Evolutionary conservation across 2,329 filamentous ascomycete genomes (phyloP).

Genomic region (Rugonectria rugulosa): DNA sequence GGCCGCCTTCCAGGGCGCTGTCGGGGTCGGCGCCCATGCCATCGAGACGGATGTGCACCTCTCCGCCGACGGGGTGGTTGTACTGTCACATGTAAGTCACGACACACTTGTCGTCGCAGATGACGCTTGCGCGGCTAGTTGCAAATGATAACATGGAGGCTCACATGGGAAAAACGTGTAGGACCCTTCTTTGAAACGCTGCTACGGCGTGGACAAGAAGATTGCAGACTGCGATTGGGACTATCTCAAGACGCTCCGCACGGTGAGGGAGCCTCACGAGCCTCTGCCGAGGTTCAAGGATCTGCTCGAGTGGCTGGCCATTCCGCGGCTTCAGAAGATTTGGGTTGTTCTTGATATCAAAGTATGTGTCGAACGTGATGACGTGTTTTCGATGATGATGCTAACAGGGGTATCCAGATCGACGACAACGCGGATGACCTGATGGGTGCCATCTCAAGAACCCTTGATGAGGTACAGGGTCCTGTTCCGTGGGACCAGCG

Average conservation of each 20-base stretch:
- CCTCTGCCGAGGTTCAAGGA: slow-evolving; percentile 78
- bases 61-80: slow-evolving; percentile 81
- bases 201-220: slow-evolving; percentile 77
- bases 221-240: slow-evolving; percentile 80
- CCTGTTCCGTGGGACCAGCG: slow-evolving; percentile 73
- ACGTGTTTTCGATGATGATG: not conserved
- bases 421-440: slow-evolving; percentile 75
- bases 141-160: too few species aligned
- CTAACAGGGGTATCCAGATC: slow-evolving; percentile 52
- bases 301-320: slow-evolving; percentile 74
- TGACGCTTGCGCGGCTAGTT: too few species aligned
- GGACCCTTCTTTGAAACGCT: slow-evolving; percentile 80
- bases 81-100: slow-evolving; percentile 77
- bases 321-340: slow-evolving; percentile 69
- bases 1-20: slow-evolving; percentile 76
- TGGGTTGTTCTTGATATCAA: slow-evolving; percentile 94
- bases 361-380: slow-evolving; percentile 52
- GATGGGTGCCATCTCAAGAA: slow-evolving; percentile 72
- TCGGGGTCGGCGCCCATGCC: slow-evolving; percentile 77
- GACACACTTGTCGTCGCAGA: not conserved
- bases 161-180: slow-evolving; percentile 43
- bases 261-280: slow-evolving; percentile 71
- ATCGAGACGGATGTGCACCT: slow-evolving; percentile 91
- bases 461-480: slow-evolving; percentile 62
- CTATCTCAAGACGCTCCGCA: slow-evolving; percentile 73